Base-by-base conservation (phyloP, 2,329 filamentous ascomycete genomes). In the Exophiala sp. region DNA sequence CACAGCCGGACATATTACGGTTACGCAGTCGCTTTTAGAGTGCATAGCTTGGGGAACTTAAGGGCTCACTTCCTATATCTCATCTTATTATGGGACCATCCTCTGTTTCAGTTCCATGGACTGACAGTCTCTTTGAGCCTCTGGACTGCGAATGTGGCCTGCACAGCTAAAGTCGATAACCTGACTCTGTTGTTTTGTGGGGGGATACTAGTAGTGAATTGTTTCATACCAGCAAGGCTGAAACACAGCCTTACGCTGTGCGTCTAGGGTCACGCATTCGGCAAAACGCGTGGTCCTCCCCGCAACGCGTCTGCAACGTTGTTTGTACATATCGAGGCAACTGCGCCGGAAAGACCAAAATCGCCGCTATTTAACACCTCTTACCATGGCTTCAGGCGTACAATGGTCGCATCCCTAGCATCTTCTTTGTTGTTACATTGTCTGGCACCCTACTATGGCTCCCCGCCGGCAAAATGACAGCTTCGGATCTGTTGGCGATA, bases 401-500 rank as follows among this genome's bases (percentile, higher is more conserved):
- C 30, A 34, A 8, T 5, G 5, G 30, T 16, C n/a, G 7, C n/a
- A 8, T 13, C 5, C 30, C n/a, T 34, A 13, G 10, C 30, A 32
- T 45, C 29, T 42, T 16, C 21, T 16, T 4, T 37, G 19, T 22
- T 40, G 3, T 18, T 19, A 24, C 38, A 3, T 23, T 27, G 29
- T n/a, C 3, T 18, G 4, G 11, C 13, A 2, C 6, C 19, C 9
- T 40, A 43, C 16, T 16, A 57, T 47, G 32, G 46, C 41, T 14
- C 43, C 51, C 3, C 47, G 46, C 19, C 48, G 48, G 41, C 48
- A 48, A 13, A 37, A 51, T 22, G 51, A 57, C n/a, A 58, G 56
- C 46, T 55, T 58, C 40, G 56, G 48, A 27, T 52, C 46, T 41
- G 49, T 39, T 23, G 53, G 50, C 11, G 53, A 54, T 32, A 45